Evolutionary conservation across 2,329 filamentous ascomycete genomes (phyloP).

Genomic region (Rugonectria rugulosa): DNA sequence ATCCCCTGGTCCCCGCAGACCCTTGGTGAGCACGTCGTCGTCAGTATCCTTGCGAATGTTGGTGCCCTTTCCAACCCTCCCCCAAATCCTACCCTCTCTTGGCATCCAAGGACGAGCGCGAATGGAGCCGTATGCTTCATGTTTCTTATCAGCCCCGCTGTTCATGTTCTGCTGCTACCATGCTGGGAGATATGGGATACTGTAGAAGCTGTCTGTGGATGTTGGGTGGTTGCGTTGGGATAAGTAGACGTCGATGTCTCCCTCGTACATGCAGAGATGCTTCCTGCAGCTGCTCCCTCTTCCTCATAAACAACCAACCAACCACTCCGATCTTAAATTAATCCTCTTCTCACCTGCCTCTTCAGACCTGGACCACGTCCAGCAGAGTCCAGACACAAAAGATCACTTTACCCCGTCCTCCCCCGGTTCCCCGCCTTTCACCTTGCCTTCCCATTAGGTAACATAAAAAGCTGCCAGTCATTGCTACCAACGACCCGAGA

Average conservation of each 20-base stretch:
- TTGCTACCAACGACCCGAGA: not conserved
- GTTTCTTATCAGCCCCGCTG: constrained; percentile 25
- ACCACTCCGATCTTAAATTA: constrained; percentile 2
- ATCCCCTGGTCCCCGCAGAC: constrained; percentile 14
- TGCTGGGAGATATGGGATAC: constrained; percentile 8
- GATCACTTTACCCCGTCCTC: constrained; percentile 1
- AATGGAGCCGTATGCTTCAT: constrained; percentile 2
- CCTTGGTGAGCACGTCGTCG: not conserved
- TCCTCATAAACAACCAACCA: not conserved
- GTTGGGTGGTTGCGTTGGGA: not conserved
- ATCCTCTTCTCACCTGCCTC: no score
- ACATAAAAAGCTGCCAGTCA: constrained; percentile 6
- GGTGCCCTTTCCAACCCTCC: not conserved
- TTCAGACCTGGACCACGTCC: no score
- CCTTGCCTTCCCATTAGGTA: constrained; percentile 16
- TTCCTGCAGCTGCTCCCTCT: not conserved
- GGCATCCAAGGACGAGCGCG: constrained; percentile 4
- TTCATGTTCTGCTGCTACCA: constrained; percentile 14
- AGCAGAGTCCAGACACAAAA: no score
- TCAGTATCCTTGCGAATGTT: not conserved
- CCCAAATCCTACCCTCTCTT: constrained; percentile 8
- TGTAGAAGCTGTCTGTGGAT: not conserved
- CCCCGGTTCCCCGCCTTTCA: not conserved
- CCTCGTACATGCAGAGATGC: not conserved
- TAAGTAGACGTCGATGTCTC: constrained; percentile 12